Percentiles rank a stretch among this genome's conserved stretches.
Conservation (phyloP, 73 alveolate species). For the Effrenium voratum region DNA sequence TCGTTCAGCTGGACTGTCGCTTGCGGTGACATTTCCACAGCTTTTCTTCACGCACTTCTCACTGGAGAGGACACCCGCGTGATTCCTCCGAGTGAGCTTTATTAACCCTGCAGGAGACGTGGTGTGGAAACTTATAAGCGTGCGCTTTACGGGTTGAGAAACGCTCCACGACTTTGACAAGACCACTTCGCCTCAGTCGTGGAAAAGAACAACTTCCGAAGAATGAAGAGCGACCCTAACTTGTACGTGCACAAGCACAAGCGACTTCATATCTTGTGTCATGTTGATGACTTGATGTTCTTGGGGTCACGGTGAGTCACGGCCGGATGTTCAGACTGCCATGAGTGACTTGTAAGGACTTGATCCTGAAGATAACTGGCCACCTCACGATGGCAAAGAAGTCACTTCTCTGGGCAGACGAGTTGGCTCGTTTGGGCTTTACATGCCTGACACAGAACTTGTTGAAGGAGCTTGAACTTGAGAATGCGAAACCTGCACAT, state of each 20-base stretch:
- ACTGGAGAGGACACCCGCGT: not conserved
- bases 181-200: constrained; percentile 24
- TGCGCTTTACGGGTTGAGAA: not conserved
- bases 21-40: not conserved
- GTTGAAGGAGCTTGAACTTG: no score
- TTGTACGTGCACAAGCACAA: not conserved
- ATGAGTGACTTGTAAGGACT: not conserved
- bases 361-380: not conserved
- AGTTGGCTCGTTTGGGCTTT: no score
- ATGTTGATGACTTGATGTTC: constrained; percentile 30
- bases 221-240: constrained; percentile 45
- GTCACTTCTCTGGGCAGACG: not conserved
- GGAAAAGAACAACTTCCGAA: not conserved
- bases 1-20: not conserved
- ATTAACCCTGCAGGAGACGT: not conserved
- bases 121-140: constrained; percentile 14
- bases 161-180: constrained; percentile 51
- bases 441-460: no score
- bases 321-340: not conserved
- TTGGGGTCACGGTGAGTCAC: not conserved
- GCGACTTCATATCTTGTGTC: not conserved
- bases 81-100: not conserved
- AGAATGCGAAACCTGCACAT: no score
- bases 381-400: not conserved
- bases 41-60: not conserved